Evolutionary conservation across 208 protist species (phyloP).

Genomic region (Trypanosoma avium): DNA sequence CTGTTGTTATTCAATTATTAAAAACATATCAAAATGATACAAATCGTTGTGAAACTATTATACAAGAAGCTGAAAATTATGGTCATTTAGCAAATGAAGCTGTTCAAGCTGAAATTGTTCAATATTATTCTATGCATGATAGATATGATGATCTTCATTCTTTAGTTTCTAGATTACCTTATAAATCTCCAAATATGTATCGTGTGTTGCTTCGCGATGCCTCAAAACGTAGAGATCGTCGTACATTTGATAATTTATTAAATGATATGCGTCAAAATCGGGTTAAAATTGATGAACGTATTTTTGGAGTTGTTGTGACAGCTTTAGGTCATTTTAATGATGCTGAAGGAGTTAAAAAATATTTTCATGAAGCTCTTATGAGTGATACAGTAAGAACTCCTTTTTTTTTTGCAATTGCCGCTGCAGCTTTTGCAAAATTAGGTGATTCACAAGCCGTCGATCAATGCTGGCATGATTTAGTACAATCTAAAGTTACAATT

Average conservation of each 20-base stretch:
- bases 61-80: constrained; percentile 66
- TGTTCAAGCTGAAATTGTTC: constrained; percentile 81
- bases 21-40: constrained; percentile 50
- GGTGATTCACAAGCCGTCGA: constrained; percentile 62
- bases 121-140: constrained; percentile 60
- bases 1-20: constrained; percentile 70
- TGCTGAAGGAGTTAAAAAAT: constrained; percentile 52
- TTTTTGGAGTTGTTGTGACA: constrained; percentile 77
- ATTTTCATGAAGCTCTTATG: constrained; percentile 54
- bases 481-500: constrained; percentile 70
- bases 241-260: constrained; percentile 52
- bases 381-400: constrained; percentile 49
- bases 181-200: constrained; percentile 70
- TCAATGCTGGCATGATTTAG: constrained; percentile 75
- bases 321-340: constrained; percentile 71
- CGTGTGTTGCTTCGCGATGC: constrained; percentile 76
- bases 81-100: constrained; percentile 62
- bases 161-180: constrained; percentile 64
- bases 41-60: constrained; percentile 46
- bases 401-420: constrained; percentile 82
- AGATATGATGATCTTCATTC: constrained; percentile 45
- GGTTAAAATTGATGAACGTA: constrained; percentile 66
- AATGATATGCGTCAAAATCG: constrained; percentile 42
- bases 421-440: constrained; percentile 63
- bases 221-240: constrained; percentile 50